Evolutionary conservation across 768 basidiomycete species (phyloP).

Genomic region (Pholiota molesta): DNA sequence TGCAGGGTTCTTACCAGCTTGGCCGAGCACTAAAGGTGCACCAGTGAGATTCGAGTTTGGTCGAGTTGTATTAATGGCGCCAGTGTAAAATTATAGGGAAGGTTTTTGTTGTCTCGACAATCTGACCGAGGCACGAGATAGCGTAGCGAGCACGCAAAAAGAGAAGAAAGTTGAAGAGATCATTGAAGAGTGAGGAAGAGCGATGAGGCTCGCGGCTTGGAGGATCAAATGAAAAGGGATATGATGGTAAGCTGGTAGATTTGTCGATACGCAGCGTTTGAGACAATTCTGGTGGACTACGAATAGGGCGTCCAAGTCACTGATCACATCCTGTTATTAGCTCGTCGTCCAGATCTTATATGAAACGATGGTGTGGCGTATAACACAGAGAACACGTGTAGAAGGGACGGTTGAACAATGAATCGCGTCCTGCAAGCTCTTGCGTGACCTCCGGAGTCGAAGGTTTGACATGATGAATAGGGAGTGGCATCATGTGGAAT

Average conservation of each 20-base stretch:
- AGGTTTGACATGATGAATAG: background rate
- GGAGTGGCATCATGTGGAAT: background rate
- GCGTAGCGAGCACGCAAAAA: background rate
- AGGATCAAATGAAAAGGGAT: background rate
- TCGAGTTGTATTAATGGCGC: conserved; percentile 41
- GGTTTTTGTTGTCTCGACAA: background rate
- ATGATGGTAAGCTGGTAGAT: background rate
- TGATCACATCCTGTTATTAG: background rate
- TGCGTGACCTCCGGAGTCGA: background rate
- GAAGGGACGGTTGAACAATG: background rate
- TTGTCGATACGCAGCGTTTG: too few species aligned
- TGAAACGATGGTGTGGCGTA: background rate
- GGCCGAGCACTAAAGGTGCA: conserved; percentile 47
- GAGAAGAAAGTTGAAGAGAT: background rate
- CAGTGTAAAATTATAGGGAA: conserved; percentile 47
- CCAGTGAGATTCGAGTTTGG: conserved; percentile 49
- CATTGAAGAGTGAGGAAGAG: background rate
- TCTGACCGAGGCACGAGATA: background rate
- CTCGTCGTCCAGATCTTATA: background rate
- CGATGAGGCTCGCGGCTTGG: background rate
- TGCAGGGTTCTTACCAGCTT: conserved; percentile 31
- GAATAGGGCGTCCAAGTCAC: too few species aligned
- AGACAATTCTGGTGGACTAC: too few species aligned
- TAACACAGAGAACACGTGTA: background rate
- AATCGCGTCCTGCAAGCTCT: background rate